phyloP scores from a whole-genome alignment of 2,329 filamentous ascomycete genomes.

The Cercospora brassicicola region DNA sequence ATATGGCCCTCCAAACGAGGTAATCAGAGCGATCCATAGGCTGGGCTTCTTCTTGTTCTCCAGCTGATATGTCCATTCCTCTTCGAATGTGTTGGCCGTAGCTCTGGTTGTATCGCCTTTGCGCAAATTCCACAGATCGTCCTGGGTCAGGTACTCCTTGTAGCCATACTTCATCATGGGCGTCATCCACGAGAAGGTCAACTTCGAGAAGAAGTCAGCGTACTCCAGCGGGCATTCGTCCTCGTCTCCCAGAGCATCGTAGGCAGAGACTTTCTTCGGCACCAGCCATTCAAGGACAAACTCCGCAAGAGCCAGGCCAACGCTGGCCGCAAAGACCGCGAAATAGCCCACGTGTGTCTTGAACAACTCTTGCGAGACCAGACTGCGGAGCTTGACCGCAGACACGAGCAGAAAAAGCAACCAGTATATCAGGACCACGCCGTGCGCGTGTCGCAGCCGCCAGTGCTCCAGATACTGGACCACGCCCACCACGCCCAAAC shows the following conservation, averaged over 20 bases:
- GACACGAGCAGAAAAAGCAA: slow-evolving; percentile 77
- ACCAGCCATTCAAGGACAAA: slow-evolving; percentile 83
- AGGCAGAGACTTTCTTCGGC: slow-evolving; percentile 72
- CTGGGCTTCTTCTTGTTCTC: slow-evolving; percentile 68
- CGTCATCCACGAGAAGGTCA: slow-evolving; percentile 99
- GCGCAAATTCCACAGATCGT: slow-evolving; percentile 91
- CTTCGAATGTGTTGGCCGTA: slow-evolving; percentile 69
- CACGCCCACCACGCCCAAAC: slow-evolving; percentile 70
- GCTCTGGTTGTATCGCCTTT: slow-evolving; percentile 74
- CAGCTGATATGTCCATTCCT: slow-evolving; percentile 75
- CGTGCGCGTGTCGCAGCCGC: slow-evolving; percentile 79
- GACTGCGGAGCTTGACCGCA: slow-evolving; percentile 79
- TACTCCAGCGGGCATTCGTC: slow-evolving; percentile 81
- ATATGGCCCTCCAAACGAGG: slow-evolving; percentile 83
- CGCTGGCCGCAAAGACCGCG: slow-evolving; percentile 68
- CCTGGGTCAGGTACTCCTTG: slow-evolving; percentile 84
- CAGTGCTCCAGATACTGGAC: slow-evolving; percentile 87
- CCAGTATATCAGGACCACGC: slow-evolving; percentile 90
- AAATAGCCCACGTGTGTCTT: slow-evolving; percentile 70
- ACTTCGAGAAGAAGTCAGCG: slow-evolving; percentile 85
- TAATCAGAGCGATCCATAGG: slow-evolving; percentile 82
- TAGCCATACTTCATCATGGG: slow-evolving; percentile 96
- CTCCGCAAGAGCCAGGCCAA: slow-evolving; percentile 67
- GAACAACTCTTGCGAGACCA: slow-evolving; percentile 76
- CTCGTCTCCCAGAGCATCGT: slow-evolving; percentile 66